Conservation (phyloP, 2,329 filamentous ascomycete species). For the Ophidiomyces ophidiicola region DNA sequence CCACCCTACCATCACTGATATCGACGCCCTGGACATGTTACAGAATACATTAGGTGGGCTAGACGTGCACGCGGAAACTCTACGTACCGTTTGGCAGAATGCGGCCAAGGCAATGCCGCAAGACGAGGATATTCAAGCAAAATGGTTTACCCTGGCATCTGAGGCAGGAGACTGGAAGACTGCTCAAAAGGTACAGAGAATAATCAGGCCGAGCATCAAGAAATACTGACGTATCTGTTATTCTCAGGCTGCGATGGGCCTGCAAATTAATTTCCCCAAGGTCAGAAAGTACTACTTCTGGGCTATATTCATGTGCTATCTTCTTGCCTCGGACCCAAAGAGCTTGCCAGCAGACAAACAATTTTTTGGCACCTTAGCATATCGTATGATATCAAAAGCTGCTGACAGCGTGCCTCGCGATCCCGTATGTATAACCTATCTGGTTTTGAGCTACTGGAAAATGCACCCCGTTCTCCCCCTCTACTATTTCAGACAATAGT, state of each 20-base stretch:
- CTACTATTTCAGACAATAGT: conserved; percentile 1
- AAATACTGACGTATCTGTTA: conserved; percentile 16
- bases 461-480: neutral
- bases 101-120: conserved; percentile 35
- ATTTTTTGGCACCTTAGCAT: conserved; percentile 40
- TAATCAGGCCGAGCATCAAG: neutral
- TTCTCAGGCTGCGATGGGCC: conserved; percentile 37
- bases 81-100: conserved; percentile 35
- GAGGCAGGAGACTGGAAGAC: conserved; percentile 34
- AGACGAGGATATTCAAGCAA: conserved; percentile 33
- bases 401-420: conserved; percentile 33
- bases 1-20: conserved; percentile 33
- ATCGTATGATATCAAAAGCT: conserved; percentile 39
- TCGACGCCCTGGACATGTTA: conserved; percentile 35
- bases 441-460: conserved; percentile 4
- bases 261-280: conserved; percentile 39
- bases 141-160: conserved; percentile 36
- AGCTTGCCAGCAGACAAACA: conserved; percentile 33
- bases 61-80: conserved; percentile 25
- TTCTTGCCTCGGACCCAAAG: conserved; percentile 27
- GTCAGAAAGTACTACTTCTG: conserved; percentile 39
- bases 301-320: conserved; percentile 37
- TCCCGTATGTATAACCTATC: conserved; percentile 25
- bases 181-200: conserved; percentile 38
- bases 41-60: conserved; percentile 30